Evolutionary conservation across 768 basidiomycete genomes (phyloP).

Genomic region (Mycena leptocephala): DNA sequence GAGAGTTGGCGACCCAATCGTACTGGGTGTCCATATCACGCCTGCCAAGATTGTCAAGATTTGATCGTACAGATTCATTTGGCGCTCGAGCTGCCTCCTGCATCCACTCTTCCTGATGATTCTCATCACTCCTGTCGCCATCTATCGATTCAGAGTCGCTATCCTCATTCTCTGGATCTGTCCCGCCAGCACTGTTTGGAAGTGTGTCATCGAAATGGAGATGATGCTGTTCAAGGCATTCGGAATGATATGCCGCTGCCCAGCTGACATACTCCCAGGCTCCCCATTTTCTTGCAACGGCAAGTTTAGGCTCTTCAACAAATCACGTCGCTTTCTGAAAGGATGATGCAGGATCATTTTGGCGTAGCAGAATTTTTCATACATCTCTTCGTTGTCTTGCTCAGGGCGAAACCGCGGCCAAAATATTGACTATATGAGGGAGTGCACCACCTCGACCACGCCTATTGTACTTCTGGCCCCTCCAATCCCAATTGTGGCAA

Average conservation of each 20-base stretch:
- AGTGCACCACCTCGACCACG: conserved; percentile 8
- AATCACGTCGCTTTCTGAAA: not conserved
- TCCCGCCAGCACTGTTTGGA: not conserved
- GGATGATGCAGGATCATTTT: conserved; percentile 36
- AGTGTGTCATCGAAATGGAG: not conserved
- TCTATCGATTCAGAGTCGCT: too few relatives aligned
- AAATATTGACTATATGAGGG: conserved; percentile 30
- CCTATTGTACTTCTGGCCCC: not conserved
- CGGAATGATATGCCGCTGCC: conserved; percentile 23
- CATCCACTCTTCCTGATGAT: conserved; percentile 40
- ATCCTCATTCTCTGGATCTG: conserved; percentile 31
- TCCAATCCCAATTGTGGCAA: conserved; percentile 26
- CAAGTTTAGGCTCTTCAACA: too few relatives aligned
- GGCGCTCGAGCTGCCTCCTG: conserved; percentile 35
- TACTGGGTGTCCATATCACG: conserved; percentile 40
- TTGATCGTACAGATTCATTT: conserved; percentile 15
- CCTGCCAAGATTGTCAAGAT: conserved; percentile 32
- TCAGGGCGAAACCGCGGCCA: conserved; percentile 25
- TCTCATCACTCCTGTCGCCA: conserved; percentile 13
- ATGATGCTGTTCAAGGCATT: not conserved
- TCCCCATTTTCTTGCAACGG: too few relatives aligned
- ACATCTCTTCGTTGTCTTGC: conserved; percentile 10
- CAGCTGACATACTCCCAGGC: conserved; percentile 14
- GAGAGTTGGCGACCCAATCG: conserved; percentile 39
- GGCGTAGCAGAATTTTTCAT: conserved; percentile 37